Evolutionary conservation across 78 protist species (phyloP).

Genomic region (Planoprotostelium fungivorum): DNA sequence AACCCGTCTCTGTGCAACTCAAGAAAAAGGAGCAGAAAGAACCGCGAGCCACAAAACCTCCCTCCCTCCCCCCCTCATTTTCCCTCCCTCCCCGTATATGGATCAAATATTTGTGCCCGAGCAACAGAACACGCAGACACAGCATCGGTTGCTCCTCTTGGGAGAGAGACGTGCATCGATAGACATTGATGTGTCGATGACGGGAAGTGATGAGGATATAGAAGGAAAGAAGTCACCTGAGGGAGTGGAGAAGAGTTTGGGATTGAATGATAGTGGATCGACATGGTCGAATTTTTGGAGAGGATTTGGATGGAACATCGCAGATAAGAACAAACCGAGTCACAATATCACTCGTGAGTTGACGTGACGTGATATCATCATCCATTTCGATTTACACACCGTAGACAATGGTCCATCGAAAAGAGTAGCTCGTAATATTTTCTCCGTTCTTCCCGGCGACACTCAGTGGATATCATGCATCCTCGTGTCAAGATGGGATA

Average conservation of each 20-base stretch:
- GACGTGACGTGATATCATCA: not conserved
- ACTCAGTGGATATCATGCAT: not conserved
- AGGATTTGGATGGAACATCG: not conserved
- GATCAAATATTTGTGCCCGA: not conserved
- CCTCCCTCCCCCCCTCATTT: not conserved
- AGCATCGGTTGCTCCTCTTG: no score
- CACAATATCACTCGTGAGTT: not conserved
- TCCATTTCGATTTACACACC: not conserved
- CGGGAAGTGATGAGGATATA: not conserved
- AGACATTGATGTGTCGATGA: not conserved
- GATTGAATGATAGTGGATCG: not conserved
- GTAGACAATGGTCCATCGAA: not conserved
- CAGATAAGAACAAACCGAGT: not conserved
- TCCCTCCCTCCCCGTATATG: not conserved
- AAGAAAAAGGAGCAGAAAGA: not conserved
- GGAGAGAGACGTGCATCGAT: not conserved
- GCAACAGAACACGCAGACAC: not conserved
- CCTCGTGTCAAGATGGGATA: constrained; percentile 5
- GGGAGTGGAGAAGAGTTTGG: not conserved
- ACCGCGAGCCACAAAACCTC: not conserved
- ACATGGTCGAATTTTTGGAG: not conserved
- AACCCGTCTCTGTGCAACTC: not conserved
- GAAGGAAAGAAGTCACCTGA: not conserved
- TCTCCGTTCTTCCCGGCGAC: not conserved
- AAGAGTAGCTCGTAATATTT: not conserved